phyloP scores from a whole-genome alignment of 2,329 filamentous ascomycete genomes.

The Aureobasidium vineae region DNA sequence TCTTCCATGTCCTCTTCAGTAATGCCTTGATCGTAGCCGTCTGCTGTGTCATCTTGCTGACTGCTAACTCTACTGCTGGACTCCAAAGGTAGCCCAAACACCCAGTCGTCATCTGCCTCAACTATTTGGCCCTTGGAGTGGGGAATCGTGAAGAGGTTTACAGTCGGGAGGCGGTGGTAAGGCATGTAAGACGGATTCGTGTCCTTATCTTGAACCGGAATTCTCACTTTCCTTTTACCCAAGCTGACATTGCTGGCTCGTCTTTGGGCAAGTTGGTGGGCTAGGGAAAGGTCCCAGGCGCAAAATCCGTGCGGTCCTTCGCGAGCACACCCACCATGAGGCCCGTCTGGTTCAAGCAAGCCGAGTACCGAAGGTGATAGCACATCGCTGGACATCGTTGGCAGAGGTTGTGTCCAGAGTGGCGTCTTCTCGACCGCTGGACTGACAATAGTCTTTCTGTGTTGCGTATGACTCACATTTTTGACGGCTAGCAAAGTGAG shows the following conservation, averaged over 20 bases:
- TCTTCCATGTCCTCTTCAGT: constrained; percentile 28
- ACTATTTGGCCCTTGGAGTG: constrained; percentile 24
- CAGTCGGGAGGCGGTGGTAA: constrained; percentile 86
- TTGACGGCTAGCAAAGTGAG: constrained; percentile 65
- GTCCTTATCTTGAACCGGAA: constrained; percentile 71
- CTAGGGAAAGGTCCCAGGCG: constrained; percentile 35
- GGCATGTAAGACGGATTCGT: constrained; percentile 94
- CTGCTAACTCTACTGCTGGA: constrained; percentile 14
- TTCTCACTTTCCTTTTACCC: constrained; percentile 1
- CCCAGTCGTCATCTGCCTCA: background rate
- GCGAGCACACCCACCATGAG: constrained; percentile 31
- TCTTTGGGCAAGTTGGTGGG: background rate
- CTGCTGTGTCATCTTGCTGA: constrained; percentile 5
- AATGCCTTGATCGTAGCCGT: constrained; percentile 15
- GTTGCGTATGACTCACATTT: constrained; percentile 42
- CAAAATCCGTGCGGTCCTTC: constrained; percentile 43
- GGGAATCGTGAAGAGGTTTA: constrained; percentile 69
- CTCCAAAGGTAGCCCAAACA: constrained; percentile 23
- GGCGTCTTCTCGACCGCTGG: constrained; percentile 30
- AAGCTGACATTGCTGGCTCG: background rate
- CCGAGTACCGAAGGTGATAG: constrained; percentile 27
- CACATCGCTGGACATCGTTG: constrained; percentile 27
- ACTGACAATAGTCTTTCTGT: constrained; percentile 54
- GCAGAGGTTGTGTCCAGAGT: constrained; percentile 27
- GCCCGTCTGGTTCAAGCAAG: constrained; percentile 27